These are phyloP conservation scores for Tricholoma hemisulphureum DNA, from an alignment of 768 basidiomycete species.

Conservation along the genomic window DNA sequence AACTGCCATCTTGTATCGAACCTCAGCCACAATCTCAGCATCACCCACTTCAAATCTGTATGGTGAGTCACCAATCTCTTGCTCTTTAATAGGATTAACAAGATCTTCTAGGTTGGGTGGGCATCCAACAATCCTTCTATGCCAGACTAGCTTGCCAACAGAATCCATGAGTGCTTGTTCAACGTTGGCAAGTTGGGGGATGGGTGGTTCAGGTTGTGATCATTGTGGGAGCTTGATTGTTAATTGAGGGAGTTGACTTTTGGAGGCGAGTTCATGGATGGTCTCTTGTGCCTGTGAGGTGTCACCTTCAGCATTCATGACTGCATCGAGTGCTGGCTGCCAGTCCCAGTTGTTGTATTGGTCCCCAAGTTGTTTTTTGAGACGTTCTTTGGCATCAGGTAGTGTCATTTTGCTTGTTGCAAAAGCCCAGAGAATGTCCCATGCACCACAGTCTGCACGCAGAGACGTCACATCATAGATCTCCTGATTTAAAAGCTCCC, in stretches of 20 bases:
- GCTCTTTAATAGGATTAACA: too few relatives aligned
- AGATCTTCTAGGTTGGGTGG: too few relatives aligned
- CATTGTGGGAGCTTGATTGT: slow-evolving; percentile 4
- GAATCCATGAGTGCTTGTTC: too few relatives aligned
- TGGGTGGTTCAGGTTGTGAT: too few relatives aligned
- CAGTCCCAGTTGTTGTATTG: slow-evolving; percentile 9
- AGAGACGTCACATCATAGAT: slow-evolving; percentile 27
- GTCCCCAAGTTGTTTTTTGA: slow-evolving; percentile 10
- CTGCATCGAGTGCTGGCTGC: slow-evolving; percentile 11
- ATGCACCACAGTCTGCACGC: slow-evolving; percentile 11
- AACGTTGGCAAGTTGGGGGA: too few relatives aligned
- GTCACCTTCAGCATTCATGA: too few relatives aligned
- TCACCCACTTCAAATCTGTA: too few relatives aligned
- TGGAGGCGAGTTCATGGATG: slow-evolving; percentile 5
- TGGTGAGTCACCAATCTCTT: too few relatives aligned
- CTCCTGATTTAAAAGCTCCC: not conserved
- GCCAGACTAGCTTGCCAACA: slow-evolving; percentile 3
- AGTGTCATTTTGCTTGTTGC: slow-evolving; percentile 12
- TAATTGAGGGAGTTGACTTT: not conserved
- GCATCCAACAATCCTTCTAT: slow-evolving; percentile 2
- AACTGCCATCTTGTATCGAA: too few relatives aligned
- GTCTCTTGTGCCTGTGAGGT: slow-evolving; percentile 10
- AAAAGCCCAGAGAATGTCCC: slow-evolving; percentile 13
- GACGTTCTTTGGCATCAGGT: slow-evolving; percentile 10
- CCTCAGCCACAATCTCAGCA: too few relatives aligned